Conservation (phyloP, 768 basidiomycete species). For the Amanita subjunquillea region DNA sequence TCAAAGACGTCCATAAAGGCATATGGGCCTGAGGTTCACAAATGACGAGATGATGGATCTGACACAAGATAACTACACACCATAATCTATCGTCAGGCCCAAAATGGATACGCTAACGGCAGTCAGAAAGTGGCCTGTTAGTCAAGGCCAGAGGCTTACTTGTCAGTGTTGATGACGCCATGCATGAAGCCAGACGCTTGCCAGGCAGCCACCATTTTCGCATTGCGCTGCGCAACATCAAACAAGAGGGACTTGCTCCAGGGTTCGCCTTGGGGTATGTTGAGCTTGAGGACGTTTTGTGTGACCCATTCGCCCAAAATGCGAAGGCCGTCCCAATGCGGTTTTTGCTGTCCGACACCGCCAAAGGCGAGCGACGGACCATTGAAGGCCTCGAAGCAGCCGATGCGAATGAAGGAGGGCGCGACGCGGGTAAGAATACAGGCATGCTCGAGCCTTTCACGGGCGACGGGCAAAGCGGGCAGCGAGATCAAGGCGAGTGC, state of each 20-base stretch:
- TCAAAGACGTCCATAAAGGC: conserved; percentile 96
- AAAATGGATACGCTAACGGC: conserved; percentile 53
- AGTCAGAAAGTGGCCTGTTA: conserved; percentile 3
- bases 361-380: conserved; percentile 58
- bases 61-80: conserved; percentile 19
- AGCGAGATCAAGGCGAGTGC: conserved; percentile 72
- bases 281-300: conserved; percentile 44
- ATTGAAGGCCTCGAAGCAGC: conserved; percentile 80
- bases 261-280: conserved; percentile 34
- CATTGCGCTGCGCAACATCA: conserved; percentile 79
- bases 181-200: conserved; percentile 94
- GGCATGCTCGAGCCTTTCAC: conserved; percentile 67
- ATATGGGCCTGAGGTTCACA: conserved; percentile 53
- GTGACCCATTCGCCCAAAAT: conserved; percentile 70
- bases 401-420: conserved; percentile 87
- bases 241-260: conserved; percentile 69
- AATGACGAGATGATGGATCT: not conserved
- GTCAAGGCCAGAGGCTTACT: conserved; percentile 32
- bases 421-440: conserved; percentile 75
- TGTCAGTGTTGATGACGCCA: conserved; percentile 96
- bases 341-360: conserved; percentile 66
- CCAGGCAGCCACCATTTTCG: conserved; percentile 91
- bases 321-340: conserved; percentile 67
- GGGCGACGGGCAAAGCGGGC: conserved; percentile 59
- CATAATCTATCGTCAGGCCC: conserved; percentile 73